These are phyloP conservation scores for Ramularia endophylla DNA, from an alignment of 2,329 filamentous ascomycete species.

Conservation along the genomic window DNA sequence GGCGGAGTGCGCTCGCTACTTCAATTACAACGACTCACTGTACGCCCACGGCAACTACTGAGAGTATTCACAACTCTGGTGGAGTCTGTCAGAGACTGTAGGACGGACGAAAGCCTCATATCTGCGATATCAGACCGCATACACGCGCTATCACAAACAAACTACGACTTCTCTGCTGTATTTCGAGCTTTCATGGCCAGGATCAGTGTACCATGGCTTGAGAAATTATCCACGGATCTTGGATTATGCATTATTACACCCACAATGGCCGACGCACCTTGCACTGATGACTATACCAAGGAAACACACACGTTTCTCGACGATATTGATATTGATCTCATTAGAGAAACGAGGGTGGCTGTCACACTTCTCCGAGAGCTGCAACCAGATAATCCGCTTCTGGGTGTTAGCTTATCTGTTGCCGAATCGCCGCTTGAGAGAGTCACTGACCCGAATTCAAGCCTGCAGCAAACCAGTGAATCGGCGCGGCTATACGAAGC, in stretches of 20 bases:
- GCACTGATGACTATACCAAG: neutral
- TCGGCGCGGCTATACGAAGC: too few relatives aligned
- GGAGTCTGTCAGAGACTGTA: slow-evolving; percentile 2
- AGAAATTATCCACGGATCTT: slow-evolving; percentile 17
- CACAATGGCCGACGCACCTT: neutral
- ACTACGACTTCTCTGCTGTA: slow-evolving; percentile 9
- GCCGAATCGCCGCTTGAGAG: too few relatives aligned
- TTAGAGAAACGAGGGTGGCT: slow-evolving; percentile 10
- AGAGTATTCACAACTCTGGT: slow-evolving; percentile 10
- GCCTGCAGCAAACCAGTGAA: too few relatives aligned
- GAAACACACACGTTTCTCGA: slow-evolving; percentile 2
- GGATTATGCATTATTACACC: slow-evolving; percentile 8
- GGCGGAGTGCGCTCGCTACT: slow-evolving; percentile 31
- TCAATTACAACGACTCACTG: slow-evolving; percentile 36
- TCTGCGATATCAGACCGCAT: slow-evolving; percentile 19
- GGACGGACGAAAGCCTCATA: slow-evolving; percentile 22
- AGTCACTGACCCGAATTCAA: too few relatives aligned
- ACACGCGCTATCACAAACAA: slow-evolving; percentile 10
- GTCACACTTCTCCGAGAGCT: slow-evolving; percentile 8
- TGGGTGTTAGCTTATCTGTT: too few relatives aligned
- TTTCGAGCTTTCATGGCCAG: slow-evolving; percentile 18
- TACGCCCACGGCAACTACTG: slow-evolving; percentile 34
- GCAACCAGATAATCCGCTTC: slow-evolving; percentile 5
- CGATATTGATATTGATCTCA: slow-evolving; percentile 7
- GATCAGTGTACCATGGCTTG: slow-evolving; percentile 25